Evolutionary conservation across 192 early-diverging fungal genomes (phyloP), one percentile per base, ranked within the genome.

Genomic region (Coemansia sp.): DNA sequence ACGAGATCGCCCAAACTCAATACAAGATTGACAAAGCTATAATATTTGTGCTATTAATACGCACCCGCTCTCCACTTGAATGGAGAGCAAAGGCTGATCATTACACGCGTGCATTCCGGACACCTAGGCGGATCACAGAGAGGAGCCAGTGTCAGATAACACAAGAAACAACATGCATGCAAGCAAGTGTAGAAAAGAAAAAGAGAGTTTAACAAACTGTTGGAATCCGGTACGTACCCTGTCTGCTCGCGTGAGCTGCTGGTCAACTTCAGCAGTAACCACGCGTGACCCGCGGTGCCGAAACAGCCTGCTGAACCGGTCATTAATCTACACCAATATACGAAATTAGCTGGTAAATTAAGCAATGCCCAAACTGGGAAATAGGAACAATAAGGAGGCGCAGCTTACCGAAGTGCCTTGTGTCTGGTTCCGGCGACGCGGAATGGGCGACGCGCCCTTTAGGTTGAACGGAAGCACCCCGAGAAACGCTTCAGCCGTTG

Each of bases 231-330:
- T 62, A 78, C 76, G 22, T 73, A 79, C 76, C 35, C 76, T 67
- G 59, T 79, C 76, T 9, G 55, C 76, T 0, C 68, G 66, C 15
- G 71, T 65, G 48, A 61, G 67, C 15, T 70, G 62, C 62, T 70
- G 71, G 22, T 66, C 57, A 38, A 51, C 52, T 5, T 73, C 64
- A 8, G 76, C 53, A 1, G 37, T 52, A 22, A 66, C 50, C 0
- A 66, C 68, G 32, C 72, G 72, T 53, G 71, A 70, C 45, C 67
- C 63, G 22, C 71, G 76, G 38, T 73, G 60, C 62, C 72, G 73
- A 55, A 79, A 79, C 29, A 79, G 71, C 56, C 76, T 48, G 62
- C 76, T 73, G 62, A 79, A 73, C 15, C 76, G 71, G 71, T 73
- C 71, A 62, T 73, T 70, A 29, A 73, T 66, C 74, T 76, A 76